Conservation (phyloP, 768 basidiomycete species). For the Mycena leptocephala region DNA sequence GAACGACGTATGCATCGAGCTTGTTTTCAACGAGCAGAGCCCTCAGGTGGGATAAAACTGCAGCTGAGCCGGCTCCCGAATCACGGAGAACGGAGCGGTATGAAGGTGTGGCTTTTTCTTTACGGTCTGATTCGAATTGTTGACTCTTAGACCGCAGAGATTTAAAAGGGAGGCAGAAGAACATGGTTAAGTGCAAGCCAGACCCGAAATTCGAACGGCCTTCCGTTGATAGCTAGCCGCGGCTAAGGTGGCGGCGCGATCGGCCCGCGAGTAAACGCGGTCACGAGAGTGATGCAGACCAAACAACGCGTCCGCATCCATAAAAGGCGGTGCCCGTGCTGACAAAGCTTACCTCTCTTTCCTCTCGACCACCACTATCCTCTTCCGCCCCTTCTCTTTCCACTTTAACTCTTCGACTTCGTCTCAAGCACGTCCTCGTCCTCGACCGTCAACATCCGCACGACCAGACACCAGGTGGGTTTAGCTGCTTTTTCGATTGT, state of each 20-base stretch:
- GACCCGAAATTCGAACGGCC: not conserved
- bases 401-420: not conserved
- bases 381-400: not conserved
- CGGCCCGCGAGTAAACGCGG: not conserved
- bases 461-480: too few species aligned
- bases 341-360: not conserved
- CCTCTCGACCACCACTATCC: not conserved
- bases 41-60: conserved; percentile 22
- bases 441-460: too few species aligned
- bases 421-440: too few species aligned
- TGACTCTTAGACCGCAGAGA: not conserved
- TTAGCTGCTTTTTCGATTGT: too few species aligned
- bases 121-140: not conserved
- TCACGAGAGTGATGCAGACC: not conserved
- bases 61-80: conserved; percentile 28
- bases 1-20: conserved; percentile 53
- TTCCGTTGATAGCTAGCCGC: not conserved
- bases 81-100: conserved; percentile 22
- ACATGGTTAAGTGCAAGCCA: conserved; percentile 11
- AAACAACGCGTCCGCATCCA: not conserved
- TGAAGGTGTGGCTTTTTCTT: conserved; percentile 8
- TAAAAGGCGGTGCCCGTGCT: not conserved
- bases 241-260: too few species aligned
- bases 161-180: conserved; percentile 32
- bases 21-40: conserved; percentile 33